Base-by-base conservation (phyloP, 2,329 filamentous ascomycete genomes). In the Arthrobotrys sinensis region DNA sequence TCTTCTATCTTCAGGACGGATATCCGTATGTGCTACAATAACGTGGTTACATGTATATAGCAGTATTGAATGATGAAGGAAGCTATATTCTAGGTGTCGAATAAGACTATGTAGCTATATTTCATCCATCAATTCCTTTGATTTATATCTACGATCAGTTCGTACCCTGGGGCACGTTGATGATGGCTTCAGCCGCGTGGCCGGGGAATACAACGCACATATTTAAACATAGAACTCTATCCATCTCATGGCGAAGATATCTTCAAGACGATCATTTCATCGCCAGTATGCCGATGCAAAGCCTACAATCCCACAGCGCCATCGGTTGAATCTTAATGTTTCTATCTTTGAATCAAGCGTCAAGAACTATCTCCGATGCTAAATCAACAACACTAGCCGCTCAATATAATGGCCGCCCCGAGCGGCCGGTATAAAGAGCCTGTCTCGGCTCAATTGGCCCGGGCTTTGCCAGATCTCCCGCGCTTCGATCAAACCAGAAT, bases 371-470 rank as follows among this genome's bases (percentile, higher is more conserved):
- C 36, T 3, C 24, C 36, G 53, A 60, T 60, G 53, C 53, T 34
- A 4, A 8, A 43, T 43, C 53, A 40, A 43, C 53, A 40, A 28
- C 19, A 5, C 16, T 60, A 60, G 55, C 2, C 55, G 34, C 14
- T 36, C 19, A 28, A 60, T 28, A 60, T 19, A 60, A 60, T 60
- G 55, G 36, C 55, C 55, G 55, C 55, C 55, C 34, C 34, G 19
- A n/a, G 55, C 55, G 55, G 55, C 55, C 36, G 55, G 34, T 60
- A 60, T 28, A 60, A 60, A 19, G 55, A 60, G 55, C 55, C 55
- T 60, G 55, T 43, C 36, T 60, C 55, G 19, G 36, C 55, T 40
- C 55, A 60, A 11, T n/a, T 60, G 11, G 55, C 55, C 43, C 55
- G 55, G 36, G 34, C 55, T 40, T 60, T 60, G 28, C 55, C 55